Base-by-base conservation (phyloP, 1,284 basidiomycete genomes). In the Cryptococcus jaspeensis region DNA sequence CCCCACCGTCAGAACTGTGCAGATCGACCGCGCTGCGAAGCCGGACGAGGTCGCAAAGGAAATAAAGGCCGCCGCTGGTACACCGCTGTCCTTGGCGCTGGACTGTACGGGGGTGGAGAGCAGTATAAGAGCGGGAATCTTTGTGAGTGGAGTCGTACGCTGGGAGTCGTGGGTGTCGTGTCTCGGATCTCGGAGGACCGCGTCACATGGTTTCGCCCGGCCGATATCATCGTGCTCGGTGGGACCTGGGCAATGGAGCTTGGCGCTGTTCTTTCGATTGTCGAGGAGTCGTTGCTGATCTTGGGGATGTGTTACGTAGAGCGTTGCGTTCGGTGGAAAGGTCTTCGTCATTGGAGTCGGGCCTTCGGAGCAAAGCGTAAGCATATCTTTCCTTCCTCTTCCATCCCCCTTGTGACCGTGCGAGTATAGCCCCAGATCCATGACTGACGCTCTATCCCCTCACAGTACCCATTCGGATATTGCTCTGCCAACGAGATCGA, bases 61-160 rank as follows among this genome's bases (percentile, higher is more conserved):
- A 61, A 72, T 80, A 55, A 74, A 76, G 59, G 56, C 58, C 6
- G 69, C 60, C 1, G 75, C 77, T 16, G 78, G 75, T 0, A 65
- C 59, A 13, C 39, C 39, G 44, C 47, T 79, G 11, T 60, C 60
- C n/a, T 60, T 78, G 35, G 78, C 76, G 0, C 50, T 79, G 52
- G 78, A 79, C 52, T 78, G 76, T 60, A 93, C 90, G 50, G 93
- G 93, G 16, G 89, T 93, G 25, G 90, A 95, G 75, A 84, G 84
- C 38, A 90, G 87, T 13, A 88, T 96, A 63, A 87, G 89, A 70
- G 88, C 89, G n/a, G 90, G 84, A 4, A 82, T 92, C 61, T 84
- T 83, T 66, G 79, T 92, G 65, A 69, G 75, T 75, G 9, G n/a
- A n/a, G n/a, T n/a, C n/a, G n/a, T n/a, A n/a, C n/a, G n/a, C n/a